Percentiles rank a stretch among this genome's conserved stretches.
These are phyloP conservation scores for Massospora cicadina DNA, from an alignment of 371 early-diverging fungal genomes.

Conservation along the genomic window DNA sequence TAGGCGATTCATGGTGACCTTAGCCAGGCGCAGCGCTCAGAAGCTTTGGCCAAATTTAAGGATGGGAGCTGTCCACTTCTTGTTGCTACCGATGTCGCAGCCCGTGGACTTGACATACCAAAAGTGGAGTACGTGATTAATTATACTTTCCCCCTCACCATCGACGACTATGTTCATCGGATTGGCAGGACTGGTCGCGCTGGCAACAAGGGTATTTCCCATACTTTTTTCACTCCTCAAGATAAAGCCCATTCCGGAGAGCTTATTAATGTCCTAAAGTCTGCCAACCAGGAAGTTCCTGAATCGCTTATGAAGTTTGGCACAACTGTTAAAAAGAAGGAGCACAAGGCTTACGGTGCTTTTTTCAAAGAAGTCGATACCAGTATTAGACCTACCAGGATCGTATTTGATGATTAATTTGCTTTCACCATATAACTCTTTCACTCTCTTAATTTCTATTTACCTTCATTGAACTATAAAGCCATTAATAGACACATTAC, in stretches of 20 bases:
- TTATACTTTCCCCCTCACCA: constrained; percentile 90
- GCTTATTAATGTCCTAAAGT: constrained; percentile 76
- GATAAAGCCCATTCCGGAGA: constrained; percentile 84
- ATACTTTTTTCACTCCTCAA: constrained; percentile 86
- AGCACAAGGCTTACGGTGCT: constrained; percentile 86
- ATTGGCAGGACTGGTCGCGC: constrained; percentile 96
- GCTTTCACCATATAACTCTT: too few species aligned
- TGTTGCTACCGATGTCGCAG: constrained; percentile 89
- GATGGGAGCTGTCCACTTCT: constrained; percentile 51
- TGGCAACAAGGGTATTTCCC: constrained; percentile 75
- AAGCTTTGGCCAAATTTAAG: constrained; percentile 51
- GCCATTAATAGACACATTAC: too few species aligned
- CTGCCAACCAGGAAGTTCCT: constrained; percentile 76
- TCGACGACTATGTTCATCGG: constrained; percentile 89
- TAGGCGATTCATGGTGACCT: constrained; percentile 71
- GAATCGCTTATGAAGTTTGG: constrained; percentile 79
- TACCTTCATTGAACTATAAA: too few species aligned
- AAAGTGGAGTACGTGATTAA: constrained; percentile 97
- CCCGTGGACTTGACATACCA: constrained; percentile 93
- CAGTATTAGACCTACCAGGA: constrained; percentile 71
- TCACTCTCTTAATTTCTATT: too few species aligned
- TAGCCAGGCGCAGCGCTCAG: constrained; percentile 45
- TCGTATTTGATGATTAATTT: constrained; percentile 44
- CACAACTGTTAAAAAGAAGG: constrained; percentile 91
- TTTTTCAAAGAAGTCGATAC: constrained; percentile 83